These are phyloP conservation scores for Zoysia japonica DNA, from an alignment of 176 grass and related monocot genomes.

Conservation along the genomic window DNA sequence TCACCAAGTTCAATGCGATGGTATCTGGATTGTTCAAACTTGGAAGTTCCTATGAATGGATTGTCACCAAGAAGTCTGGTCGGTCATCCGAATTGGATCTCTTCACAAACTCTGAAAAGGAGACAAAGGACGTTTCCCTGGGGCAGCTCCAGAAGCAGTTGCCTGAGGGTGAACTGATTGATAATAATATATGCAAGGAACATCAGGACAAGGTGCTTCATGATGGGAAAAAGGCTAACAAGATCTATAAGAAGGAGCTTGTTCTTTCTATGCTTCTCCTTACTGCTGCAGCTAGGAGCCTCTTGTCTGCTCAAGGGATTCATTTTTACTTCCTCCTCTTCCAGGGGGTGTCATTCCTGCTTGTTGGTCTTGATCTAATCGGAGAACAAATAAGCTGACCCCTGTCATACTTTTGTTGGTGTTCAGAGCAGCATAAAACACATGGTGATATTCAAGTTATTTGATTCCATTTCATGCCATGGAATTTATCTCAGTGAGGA, in stretches of 20 bases:
- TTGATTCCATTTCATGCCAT: neutral
- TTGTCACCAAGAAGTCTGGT: slow-evolving; percentile 78
- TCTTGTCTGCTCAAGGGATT: slow-evolving; percentile 77
- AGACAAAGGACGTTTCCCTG: slow-evolving; percentile 28
- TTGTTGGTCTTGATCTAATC: slow-evolving; percentile 77
- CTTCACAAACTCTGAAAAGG: slow-evolving; percentile 37
- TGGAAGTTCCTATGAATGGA: slow-evolving; percentile 80
- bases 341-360: slow-evolving; percentile 73
- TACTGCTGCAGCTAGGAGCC: slow-evolving; percentile 61
- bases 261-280: slow-evolving; percentile 72
- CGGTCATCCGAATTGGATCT: slow-evolving; percentile 68
- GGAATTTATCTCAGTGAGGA: slow-evolving; percentile 13
- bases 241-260: slow-evolving; percentile 86
- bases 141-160: slow-evolving; percentile 55
- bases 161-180: slow-evolving; percentile 48
- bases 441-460: slow-evolving; percentile 11
- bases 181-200: slow-evolving; percentile 42
- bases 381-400: slow-evolving; percentile 75
- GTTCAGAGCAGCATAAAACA: slow-evolving; percentile 20
- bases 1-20: slow-evolving; percentile 91
- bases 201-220: slow-evolving; percentile 24
- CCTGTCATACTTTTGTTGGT: neutral
- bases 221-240: slow-evolving; percentile 51
- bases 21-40: slow-evolving; percentile 75
- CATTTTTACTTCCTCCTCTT: slow-evolving; percentile 92